Base-by-base conservation (phyloP, 2,329 filamentous ascomycete genomes). In the Sarocladium strictum region DNA sequence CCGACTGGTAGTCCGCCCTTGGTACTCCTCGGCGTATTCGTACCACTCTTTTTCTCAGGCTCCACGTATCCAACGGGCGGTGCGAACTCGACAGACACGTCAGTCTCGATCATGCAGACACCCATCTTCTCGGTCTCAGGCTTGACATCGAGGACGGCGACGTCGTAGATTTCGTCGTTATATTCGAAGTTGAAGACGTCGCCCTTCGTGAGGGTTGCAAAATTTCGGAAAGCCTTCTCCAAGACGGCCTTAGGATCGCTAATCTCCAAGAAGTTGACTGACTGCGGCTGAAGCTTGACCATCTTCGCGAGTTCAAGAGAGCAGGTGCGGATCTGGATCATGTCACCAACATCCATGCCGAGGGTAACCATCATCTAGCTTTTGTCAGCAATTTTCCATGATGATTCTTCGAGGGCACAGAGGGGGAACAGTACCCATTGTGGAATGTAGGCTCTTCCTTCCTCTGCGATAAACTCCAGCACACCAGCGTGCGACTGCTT, bases 101-200 rank as follows among this genome's bases (percentile, higher is more conserved):
- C 94, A 0, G 94, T 99, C 73, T 99, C 94, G 54, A 97, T 86
- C 71, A 96, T 95, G 64, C 91, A 92, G 54, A 99, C 92, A 56
- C 88, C 87, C 77, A 90, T 91, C 63, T 89, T 89, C 2, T 87
- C 82, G 3, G 81, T 86, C 60, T 89, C 84, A 1, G 94, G 94
- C 71, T 96, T 96, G 37, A 95, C 90, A 66, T 97, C 93, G 14
- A 97, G 74, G 1, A 99, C 94, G 2, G 90, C 91, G 67, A 99
- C 90, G 59, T 94, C 87, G 73, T 94, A 99, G 10, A 91, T 79
- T 58, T 91, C 88, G 66, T 97, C 92, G 69, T 99, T 99, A 75
- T 99, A 99, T 62, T 87, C 81, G 69, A 99, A 99, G 59, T 89
- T 95, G 77, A 99, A 99, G 41, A 96, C 79, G 66, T 99, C 94